Evolutionary conservation across 257 asterid genomes (phyloP).

Genomic region (Gentiana dahurica): DNA sequence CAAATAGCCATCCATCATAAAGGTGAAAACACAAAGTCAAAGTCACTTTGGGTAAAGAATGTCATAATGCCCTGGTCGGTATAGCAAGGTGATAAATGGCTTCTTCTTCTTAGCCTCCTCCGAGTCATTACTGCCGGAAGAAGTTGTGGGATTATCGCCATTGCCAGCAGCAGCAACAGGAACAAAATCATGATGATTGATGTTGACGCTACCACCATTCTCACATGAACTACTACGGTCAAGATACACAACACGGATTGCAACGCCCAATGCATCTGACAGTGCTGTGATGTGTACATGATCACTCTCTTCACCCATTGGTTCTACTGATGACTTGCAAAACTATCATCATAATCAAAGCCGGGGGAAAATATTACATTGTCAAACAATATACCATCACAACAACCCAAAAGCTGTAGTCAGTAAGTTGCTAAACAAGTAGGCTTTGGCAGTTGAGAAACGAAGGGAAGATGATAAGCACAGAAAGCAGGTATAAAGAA

Average conservation of each 20-base stretch:
- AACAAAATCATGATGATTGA: conserved; percentile 86
- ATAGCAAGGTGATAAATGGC: conserved; percentile 70
- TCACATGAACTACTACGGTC: conserved; percentile 79
- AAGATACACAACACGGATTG: conserved; percentile 83
- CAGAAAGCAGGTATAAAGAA: neutral
- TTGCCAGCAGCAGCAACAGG: conserved; percentile 18
- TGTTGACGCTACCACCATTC: conserved; percentile 40
- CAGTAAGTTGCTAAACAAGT: neutral
- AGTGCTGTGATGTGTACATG: conserved; percentile 92
- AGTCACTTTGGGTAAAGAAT: conserved; percentile 61
- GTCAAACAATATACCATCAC: too few species aligned
- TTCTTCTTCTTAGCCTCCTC: conserved; percentile 18
- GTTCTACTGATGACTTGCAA: conserved; percentile 98
- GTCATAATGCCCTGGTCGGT: conserved; percentile 97
- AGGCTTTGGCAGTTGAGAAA: neutral
- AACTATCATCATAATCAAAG: conserved; percentile 32
- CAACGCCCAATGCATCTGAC: conserved; percentile 85
- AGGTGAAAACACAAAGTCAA: neutral
- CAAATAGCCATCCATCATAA: neutral
- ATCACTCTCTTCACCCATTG: conserved; percentile 99
- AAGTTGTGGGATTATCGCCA: conserved; percentile 8
- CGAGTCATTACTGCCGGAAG: neutral
- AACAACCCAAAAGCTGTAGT: too few species aligned
- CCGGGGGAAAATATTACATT: too few species aligned
- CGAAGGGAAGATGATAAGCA: neutral